Evolutionary conservation across 805 yeast genomes (phyloP).

Genomic region (Ogataea populi-albae): DNA sequence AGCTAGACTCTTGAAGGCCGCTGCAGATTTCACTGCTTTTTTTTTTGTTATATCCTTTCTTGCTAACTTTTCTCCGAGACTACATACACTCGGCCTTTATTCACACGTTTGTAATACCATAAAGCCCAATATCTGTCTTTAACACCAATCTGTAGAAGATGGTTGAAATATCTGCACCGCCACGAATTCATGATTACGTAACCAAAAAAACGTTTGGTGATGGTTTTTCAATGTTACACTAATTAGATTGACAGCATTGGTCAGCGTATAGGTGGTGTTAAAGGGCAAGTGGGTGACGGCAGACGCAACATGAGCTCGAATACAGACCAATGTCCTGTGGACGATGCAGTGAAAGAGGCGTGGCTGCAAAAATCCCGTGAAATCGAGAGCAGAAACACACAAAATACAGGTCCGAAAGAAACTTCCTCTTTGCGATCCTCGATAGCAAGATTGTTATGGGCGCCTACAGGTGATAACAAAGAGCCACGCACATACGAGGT

Average conservation of each 20-base stretch:
- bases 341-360: constrained; percentile 53
- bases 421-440: neutral
- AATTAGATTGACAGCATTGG: too few relatives aligned
- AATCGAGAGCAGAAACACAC: constrained; percentile 9
- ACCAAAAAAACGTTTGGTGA: too few relatives aligned
- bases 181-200: too few relatives aligned
- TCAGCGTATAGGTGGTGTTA: too few relatives aligned
- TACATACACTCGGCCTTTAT: constrained; percentile 1
- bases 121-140: too few relatives aligned
- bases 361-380: constrained; percentile 47
- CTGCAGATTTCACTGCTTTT: constrained; percentile 2
- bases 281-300: too few relatives aligned
- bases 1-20: neutral
- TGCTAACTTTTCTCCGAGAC: neutral
- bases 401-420: neutral
- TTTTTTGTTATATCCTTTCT: constrained; percentile 1
- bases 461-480: constrained; percentile 1
- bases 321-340: constrained; percentile 59
- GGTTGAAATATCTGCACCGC: neutral
- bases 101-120: constrained; percentile 2
- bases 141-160: neutral
- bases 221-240: neutral
- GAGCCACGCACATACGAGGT: neutral
- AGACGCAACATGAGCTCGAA: constrained; percentile 16
- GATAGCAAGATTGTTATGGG: constrained; percentile 7